These are phyloP conservation scores for Oryza meridionalis DNA, from an alignment of 176 grass and related monocot genomes.

Conservation along the genomic window DNA sequence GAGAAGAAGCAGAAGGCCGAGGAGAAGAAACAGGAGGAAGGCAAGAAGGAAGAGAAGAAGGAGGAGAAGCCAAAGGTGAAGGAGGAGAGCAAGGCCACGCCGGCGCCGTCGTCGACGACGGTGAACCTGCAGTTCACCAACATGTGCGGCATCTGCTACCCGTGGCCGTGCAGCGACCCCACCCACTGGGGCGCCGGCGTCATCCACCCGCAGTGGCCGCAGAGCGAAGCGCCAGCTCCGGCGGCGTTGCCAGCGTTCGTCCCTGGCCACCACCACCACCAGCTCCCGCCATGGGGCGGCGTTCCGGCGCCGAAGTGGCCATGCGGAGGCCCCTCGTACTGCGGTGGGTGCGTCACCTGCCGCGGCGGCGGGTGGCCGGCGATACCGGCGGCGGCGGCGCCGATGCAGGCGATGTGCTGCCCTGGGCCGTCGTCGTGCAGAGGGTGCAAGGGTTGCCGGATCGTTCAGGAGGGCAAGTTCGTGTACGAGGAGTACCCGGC, in stretches of 20 bases:
- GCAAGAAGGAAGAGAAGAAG: conserved; percentile 11
- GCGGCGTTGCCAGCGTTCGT: neutral
- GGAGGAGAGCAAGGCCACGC: neutral
- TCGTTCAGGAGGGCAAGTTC: conserved; percentile 50
- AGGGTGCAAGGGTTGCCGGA: conserved; percentile 58
- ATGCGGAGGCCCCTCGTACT: conserved; percentile 42
- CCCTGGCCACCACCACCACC: conserved; percentile 7
- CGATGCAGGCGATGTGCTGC: conserved; percentile 35
- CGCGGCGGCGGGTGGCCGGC: conserved; percentile 11
- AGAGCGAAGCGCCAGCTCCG: neutral
- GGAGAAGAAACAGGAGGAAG: neutral
- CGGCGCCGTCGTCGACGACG: conserved; percentile 29
- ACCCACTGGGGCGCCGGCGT: conserved; percentile 16
- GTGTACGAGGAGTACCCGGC: conserved; percentile 56
- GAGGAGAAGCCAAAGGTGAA: neutral
- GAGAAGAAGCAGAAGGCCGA: neutral
- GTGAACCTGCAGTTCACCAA: conserved; percentile 47
- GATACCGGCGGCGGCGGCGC: conserved; percentile 10
- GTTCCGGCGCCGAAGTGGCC: conserved; percentile 18
- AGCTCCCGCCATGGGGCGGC: conserved; percentile 7
- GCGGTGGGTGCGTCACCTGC: conserved; percentile 49
- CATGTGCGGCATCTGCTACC: conserved; percentile 47
- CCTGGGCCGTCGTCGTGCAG: conserved; percentile 41
- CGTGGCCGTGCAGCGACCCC: conserved; percentile 61
- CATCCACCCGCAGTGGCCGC: neutral